Percentiles rank a stretch among this genome's conserved stretches.
These are phyloP conservation scores for Ophiorrhiza pumila DNA, from an alignment of 257 asterid genomes.

Conservation along the genomic window DNA sequence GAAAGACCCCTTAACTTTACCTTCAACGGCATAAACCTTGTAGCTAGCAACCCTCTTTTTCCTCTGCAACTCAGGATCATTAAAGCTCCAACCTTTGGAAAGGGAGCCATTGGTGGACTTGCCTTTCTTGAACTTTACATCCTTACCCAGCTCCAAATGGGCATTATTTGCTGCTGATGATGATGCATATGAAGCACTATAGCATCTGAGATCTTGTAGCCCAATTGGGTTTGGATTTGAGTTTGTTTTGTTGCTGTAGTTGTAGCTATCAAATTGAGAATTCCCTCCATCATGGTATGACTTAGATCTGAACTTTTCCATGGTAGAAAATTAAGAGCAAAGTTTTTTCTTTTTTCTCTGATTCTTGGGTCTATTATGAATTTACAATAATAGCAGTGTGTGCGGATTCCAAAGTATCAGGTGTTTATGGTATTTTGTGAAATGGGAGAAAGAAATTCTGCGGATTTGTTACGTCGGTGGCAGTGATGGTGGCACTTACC, in stretches of 20 bases:
- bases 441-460: background rate
- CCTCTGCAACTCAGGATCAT: constrained; percentile 79
- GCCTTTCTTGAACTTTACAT: constrained; percentile 65
- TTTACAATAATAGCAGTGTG: no score
- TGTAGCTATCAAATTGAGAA: constrained; percentile 30
- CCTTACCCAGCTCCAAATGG: constrained; percentile 42
- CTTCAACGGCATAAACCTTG: constrained; percentile 72
- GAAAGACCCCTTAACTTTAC: constrained; percentile 66
- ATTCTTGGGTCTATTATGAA: background rate
- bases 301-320: constrained; percentile 59
- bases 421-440: background rate
- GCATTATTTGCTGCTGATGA: constrained; percentile 28
- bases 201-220: constrained; percentile 68
- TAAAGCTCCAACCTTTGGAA: constrained; percentile 55
- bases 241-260: constrained; percentile 15
- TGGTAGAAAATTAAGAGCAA: constrained; percentile 6
- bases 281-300: constrained; percentile 34
- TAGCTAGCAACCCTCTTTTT: constrained; percentile 80
- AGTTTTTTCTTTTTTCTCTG: background rate
- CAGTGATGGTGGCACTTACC: constrained; percentile 6
- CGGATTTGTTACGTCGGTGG: constrained; percentile 9
- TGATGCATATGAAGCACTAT: constrained; percentile 64
- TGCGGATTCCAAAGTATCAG: constrained; percentile 1
- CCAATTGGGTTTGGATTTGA: constrained; percentile 38
- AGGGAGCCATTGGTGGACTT: constrained; percentile 47